phyloP scores from a whole-genome alignment of 257 asterid species.

The Haberlea rhodopensis region DNA sequence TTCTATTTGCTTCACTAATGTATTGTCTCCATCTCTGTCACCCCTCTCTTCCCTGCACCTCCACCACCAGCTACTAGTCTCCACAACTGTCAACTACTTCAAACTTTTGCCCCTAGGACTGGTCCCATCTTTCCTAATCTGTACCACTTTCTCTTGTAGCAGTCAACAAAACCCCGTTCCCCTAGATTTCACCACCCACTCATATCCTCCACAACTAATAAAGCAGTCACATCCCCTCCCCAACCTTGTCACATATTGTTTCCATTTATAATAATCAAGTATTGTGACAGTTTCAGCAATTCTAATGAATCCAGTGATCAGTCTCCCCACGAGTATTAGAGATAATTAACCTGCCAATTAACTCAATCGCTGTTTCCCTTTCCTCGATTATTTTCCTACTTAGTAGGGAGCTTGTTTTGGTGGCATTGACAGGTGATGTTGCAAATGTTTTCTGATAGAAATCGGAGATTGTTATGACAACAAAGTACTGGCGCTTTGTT shows the following conservation, averaged over 20 bases:
- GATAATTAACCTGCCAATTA: neutral
- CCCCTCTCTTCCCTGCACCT: slow-evolving; percentile 1
- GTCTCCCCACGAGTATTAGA: neutral
- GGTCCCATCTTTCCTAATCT: neutral
- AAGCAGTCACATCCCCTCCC: neutral
- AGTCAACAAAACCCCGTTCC: neutral
- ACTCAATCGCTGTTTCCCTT: neutral
- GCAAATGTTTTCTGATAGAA: neutral
- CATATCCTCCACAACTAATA: neutral
- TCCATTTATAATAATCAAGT: neutral
- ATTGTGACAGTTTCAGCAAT: neutral
- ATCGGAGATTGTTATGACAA: neutral
- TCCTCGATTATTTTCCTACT: neutral
- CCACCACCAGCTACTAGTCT: neutral
- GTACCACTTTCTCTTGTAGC: neutral
- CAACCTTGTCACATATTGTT: neutral
- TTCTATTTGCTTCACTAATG: too few species aligned
- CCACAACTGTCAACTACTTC: neutral
- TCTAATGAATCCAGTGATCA: neutral
- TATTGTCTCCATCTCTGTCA: neutral
- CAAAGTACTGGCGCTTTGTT: slow-evolving; percentile 2
- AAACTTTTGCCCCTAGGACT: neutral
- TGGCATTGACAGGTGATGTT: neutral
- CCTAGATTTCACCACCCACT: neutral
- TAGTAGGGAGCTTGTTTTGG: neutral